Evolutionary conservation across 2,329 filamentous ascomycete species (phyloP).

Genomic region (Dothideomycetes sp.): DNA sequence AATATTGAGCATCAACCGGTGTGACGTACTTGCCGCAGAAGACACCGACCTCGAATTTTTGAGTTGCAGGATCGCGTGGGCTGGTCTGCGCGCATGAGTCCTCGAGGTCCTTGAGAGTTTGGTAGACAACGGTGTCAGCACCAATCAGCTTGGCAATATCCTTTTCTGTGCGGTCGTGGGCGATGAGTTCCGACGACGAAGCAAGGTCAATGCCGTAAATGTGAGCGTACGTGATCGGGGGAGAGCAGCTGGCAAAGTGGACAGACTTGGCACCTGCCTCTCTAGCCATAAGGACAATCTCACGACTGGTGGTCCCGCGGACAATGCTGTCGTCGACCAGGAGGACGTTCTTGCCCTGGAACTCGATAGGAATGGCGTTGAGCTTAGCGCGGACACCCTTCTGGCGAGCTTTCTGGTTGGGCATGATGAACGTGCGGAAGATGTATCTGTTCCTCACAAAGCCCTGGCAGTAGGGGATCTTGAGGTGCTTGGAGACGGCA

Average conservation of each 20-base stretch:
- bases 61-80: constrained; percentile 44
- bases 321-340: constrained; percentile 88
- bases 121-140: constrained; percentile 67
- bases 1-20: constrained; percentile 67
- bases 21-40: constrained; percentile 86
- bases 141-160: constrained; percentile 58
- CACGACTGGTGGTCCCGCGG: constrained; percentile 68
- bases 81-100: constrained; percentile 65
- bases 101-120: constrained; percentile 68
- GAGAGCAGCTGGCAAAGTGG: constrained; percentile 72
- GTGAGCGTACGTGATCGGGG: constrained; percentile 72
- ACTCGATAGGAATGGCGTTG: constrained; percentile 76
- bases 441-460: constrained; percentile 89
- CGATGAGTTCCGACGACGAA: constrained; percentile 59
- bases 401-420: constrained; percentile 67
- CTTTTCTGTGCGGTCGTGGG: constrained; percentile 51
- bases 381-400: constrained; percentile 86
- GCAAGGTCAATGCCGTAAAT: constrained; percentile 76
- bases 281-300: constrained; percentile 73
- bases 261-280: constrained; percentile 76
- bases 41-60: constrained; percentile 79
- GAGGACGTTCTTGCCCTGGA: constrained; percentile 66
- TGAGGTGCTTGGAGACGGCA: constrained; percentile 60
- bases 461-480: constrained; percentile 67
- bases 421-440: constrained; percentile 80